Evolutionary conservation across 768 basidiomycete species (phyloP), one percentile per base, ranked within the genome.

Genomic region (Solioccasus polychromus): DNA sequence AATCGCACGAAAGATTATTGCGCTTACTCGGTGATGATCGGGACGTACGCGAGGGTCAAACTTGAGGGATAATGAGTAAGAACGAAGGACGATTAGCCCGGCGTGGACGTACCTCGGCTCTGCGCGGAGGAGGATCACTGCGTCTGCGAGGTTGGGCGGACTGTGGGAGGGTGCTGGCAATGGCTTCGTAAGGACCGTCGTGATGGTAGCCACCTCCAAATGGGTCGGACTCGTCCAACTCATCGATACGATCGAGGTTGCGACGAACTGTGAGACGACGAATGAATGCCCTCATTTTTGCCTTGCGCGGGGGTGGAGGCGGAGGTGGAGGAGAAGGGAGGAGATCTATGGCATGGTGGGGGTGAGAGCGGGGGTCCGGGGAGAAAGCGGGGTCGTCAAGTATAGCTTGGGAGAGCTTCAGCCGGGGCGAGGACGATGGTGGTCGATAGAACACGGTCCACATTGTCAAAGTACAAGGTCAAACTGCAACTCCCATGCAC

Each of bases 161-260:
- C 10, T 52, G 43, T 3, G 26, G 44, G 22, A 51, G 41, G 48
- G 43, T 51, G 48, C n/a, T 69, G 30, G 61, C 60, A 31, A 77
- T 72, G 3, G 76, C 84, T 58, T 90, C 85, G 55, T 89, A 91
- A n/a, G 85, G 86, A 0, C 86, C 82, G 25, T 70, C 71, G 54
- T 89, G 85, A 59, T 89, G 88, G 50, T 83, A 66, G 15, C 71
- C 63, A 8, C 73, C 48, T 4, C 87, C 87, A 47, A 81, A 71
- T 2, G 87, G 85, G 61, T 81, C 84, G 6, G 79, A 78, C 60
- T 87, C 85, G 60, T 90, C 88, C 26, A 90, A 65, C 62, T 88
- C 84, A 59, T 91, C 88, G 50, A 91, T 83, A 24, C 74, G 73
- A 67, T 89, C 88, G 41, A 89, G 71, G 58, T 48, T 50, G 52